These are phyloP conservation scores for Yamadazyma triangularis DNA, from an alignment of 1,139 yeast species.

Conservation along the genomic window DNA sequence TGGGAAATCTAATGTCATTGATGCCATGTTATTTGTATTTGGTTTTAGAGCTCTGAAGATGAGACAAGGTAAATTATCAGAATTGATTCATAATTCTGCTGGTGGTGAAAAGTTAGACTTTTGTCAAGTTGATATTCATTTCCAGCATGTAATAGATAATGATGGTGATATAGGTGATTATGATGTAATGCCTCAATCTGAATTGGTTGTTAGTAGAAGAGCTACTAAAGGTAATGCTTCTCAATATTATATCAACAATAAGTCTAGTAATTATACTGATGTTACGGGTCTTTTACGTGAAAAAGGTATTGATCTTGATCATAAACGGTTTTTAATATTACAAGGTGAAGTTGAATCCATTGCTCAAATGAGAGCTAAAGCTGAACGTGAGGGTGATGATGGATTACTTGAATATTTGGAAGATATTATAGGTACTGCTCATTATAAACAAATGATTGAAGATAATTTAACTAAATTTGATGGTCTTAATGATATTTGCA, in stretches of 20 bases:
- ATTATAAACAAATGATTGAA: slow-evolving; percentile 75
- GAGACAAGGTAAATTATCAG: slow-evolving; percentile 92
- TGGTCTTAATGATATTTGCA: slow-evolving; percentile 68
- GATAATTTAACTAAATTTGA: slow-evolving; percentile 58
- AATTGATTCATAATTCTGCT: slow-evolving; percentile 85
- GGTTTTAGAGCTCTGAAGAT: slow-evolving; percentile 95
- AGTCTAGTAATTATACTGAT: slow-evolving; percentile 67
- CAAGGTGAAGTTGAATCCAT: slow-evolving; percentile 99
- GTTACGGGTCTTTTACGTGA: slow-evolving; percentile 71
- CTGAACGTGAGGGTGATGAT: slow-evolving; percentile 88
- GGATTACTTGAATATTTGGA: slow-evolving; percentile 92
- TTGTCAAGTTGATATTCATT: slow-evolving; percentile 93
- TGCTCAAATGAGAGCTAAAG: slow-evolving; percentile 98
- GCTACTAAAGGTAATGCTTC: slow-evolving; percentile 78
- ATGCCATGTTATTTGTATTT: slow-evolving; percentile 90
- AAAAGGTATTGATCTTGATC: slow-evolving; percentile 94
- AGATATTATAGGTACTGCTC: slow-evolving; percentile 93
- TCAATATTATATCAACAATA: slow-evolving; percentile 69
- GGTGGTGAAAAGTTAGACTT: slow-evolving; percentile 54
- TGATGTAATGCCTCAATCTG: slow-evolving; percentile 48
- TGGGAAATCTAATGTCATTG: slow-evolving; percentile 96
- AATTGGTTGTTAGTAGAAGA: slow-evolving; percentile 69
- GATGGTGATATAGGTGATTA: slow-evolving; percentile 35
- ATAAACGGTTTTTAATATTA: slow-evolving; percentile 85
- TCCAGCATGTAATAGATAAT: slow-evolving; percentile 71